Base-by-base conservation (phyloP, 2,329 filamentous ascomycete species). In the Fusarium sp. region DNA sequence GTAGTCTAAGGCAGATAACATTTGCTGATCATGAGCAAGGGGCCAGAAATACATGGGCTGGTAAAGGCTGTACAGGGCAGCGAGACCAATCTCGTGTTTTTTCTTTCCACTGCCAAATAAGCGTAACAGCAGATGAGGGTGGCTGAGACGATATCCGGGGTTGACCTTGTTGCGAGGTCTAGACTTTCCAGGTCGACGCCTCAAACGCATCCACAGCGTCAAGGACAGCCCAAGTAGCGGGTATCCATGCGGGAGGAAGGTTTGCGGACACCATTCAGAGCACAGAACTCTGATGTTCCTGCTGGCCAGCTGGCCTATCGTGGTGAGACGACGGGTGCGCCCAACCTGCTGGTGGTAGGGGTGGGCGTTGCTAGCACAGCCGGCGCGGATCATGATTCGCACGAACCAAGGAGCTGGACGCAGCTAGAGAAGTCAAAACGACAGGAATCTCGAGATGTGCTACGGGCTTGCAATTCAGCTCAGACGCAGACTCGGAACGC, bases 91-190 rank as follows among this genome's bases (percentile, higher is more conserved):
- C 50, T 52, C 49, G 20, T 42, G 57, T 52, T 68, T 52, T 52
- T 68, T 64, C 64, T 68, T 68, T 63, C 57, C 50, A 62, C 29
- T 49, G 27, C 18, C n/a, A 63, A 38, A 52, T 68, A 68, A 68
- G 68, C 55, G 67, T 66, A 67, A 69, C 68, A 70, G 74, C 55
- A 77, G 74, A 77, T 75, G 70, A 70, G 54, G 62, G 74, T 76
- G 73, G 75, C 75, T 75, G 66, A 74, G 72, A 63, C 62, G 72
- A 68, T 65, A 75, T 75, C 75, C 64, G 68, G 75, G 73, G 75
- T 73, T 76, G 72, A 75, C 70, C 66, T 54, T 71, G 66, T 47
- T 54, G 52, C 60, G 22, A 56, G 70, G 75, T 74, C 75, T 65
- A 69, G 75, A 76, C 72, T 70, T 52, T 46, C 57, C 59, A 64